Evolutionary conservation across 495 filamentous ascomycete species (phyloP), one percentile per base, ranked within the genome.

Genomic region (Aspergillus sparsus): DNA sequence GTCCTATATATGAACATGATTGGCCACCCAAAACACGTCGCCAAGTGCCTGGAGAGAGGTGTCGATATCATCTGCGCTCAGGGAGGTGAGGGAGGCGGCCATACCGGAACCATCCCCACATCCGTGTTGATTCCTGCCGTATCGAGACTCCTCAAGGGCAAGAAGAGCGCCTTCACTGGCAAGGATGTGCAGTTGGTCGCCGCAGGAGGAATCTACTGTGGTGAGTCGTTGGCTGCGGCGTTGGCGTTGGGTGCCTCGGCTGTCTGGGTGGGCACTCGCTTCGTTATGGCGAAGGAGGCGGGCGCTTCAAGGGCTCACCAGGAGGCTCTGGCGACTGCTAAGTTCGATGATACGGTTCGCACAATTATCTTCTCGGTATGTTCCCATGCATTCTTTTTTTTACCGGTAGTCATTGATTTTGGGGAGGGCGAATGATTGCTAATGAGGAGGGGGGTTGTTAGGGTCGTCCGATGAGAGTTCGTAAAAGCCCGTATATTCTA

Each of bases 1-100:
- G 82, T 98, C 62, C 82, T 96, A 56, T 96, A 93, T 84, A 98
- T 98, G 94, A 98, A 98, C 85, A 98, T 98, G 94, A 94, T 98
- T 72, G 93, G 93, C 58, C 93, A 98, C 83, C 94, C 94, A 62
- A 98, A 98, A 85, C 94, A 98, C 78, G 92, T 96, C 53, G 81
- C 87, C 71, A 97, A 97, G 82, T 90, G 89, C 71, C 80, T 98
- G 56, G 93, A 90, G n/a, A 83, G 90, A 51, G 94, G 94, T 64
- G 87, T 82, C 59, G 91, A 96, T 71, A 87, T 95, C 63, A 95
- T 96, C 75, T 95, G 92, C 74, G 91, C 92, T 27, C 91, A 96
- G 74, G 91, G 91, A 70, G 90, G 92, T 59, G 91, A 96, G 74
- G 91, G 91, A 49, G 91, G 91, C 69, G 90, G 91, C 45, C 91